Conservation (phyloP, 225 moss, liverwort and hornwort species). For the Anthoceros angustus region DNA sequence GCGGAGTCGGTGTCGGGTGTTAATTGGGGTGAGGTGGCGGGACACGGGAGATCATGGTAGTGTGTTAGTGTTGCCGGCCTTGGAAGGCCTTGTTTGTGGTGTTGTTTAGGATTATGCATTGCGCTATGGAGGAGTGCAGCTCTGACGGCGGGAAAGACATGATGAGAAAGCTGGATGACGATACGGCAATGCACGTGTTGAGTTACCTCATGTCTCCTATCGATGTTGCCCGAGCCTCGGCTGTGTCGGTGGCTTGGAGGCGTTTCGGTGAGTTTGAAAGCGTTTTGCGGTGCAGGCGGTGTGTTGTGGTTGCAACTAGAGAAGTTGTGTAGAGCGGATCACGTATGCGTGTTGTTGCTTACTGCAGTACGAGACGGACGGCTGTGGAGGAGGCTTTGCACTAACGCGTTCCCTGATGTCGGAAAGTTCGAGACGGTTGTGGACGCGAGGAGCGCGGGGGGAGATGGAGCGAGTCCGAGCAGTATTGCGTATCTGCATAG, state of each 20-base stretch:
- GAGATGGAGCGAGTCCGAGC: conserved; percentile 31
- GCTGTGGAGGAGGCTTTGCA: conserved; percentile 52
- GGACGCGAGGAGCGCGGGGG: conserved; percentile 23
- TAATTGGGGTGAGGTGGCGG: no score
- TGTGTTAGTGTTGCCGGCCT: no score
- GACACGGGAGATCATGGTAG: no score
- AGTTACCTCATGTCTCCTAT: conserved; percentile 30
- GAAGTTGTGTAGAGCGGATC: background rate
- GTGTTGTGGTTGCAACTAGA: background rate
- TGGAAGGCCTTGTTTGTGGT: background rate
- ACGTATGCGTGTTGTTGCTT: background rate
- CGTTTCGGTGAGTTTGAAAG: conserved; percentile 30
- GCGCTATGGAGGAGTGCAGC: conserved; percentile 12
- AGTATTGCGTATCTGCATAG: conserved; percentile 36
- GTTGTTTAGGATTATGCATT: background rate
- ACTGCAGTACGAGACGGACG: conserved; percentile 45
- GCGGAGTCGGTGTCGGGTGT: no score
- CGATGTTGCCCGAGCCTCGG: conserved; percentile 39
- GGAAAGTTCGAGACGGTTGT: conserved; percentile 28
- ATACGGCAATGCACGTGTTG: conserved; percentile 47
- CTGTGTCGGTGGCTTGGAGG: conserved; percentile 50
- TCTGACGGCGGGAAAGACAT: conserved; percentile 29
- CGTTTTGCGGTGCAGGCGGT: no score
- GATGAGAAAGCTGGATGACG: conserved; percentile 46
- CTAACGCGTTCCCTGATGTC: conserved; percentile 47